Evolutionary conservation across 2,329 filamentous ascomycete species (phyloP), one percentile per base, ranked within the genome.

Genomic region (Cryphonectria naterciae): DNA sequence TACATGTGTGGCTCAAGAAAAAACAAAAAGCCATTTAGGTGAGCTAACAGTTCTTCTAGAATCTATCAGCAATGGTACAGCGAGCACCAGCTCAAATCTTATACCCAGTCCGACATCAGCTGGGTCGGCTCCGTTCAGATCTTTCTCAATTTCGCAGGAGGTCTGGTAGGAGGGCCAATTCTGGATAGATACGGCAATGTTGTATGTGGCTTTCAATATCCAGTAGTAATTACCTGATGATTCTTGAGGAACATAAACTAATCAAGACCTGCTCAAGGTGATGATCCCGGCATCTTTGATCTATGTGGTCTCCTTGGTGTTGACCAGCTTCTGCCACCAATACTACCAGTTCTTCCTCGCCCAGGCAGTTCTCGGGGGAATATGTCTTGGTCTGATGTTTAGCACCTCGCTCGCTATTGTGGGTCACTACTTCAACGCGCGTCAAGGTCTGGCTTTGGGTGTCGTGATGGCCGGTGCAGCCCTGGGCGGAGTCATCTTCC

Each of bases 301-400:
- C 17, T 72, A 72, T 35, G 71, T 72, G 60, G 67, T 72, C 22
- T 72, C 71, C 1, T 56, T 72, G 25, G 54, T 72, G 13, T 63
- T 71, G 39, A 72, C 71, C 32, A 71, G 71, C 19, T 68, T 72
- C 25, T 72, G 71, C 71, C 70, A 61, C n/a, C 65, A 72, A 60
- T 72, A 71, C 54, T 72, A 72, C 43, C 68, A 72, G 35, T 72
- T 72, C 65, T 72, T 72, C 43, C 69, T 72, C 13, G 71, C 71
- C 7, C 71, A 72, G 62, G 69, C 71, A 25, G 69, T 72, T 15
- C 65, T 72, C 8, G 69, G 58, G 8, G 71, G 71, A 1, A 64
- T 82, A 11, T 82, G 82, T 35, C 77, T 76, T 15, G 79, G 81
- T n/a, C 75, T 79, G 32, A 66, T 80, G 7, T 81, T 81, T 69